Evolutionary conservation across 1,284 basidiomycete genomes (phyloP), one percentile per base, ranked within the genome.

Genomic region (Erythrobasidium hasegawianum): DNA sequence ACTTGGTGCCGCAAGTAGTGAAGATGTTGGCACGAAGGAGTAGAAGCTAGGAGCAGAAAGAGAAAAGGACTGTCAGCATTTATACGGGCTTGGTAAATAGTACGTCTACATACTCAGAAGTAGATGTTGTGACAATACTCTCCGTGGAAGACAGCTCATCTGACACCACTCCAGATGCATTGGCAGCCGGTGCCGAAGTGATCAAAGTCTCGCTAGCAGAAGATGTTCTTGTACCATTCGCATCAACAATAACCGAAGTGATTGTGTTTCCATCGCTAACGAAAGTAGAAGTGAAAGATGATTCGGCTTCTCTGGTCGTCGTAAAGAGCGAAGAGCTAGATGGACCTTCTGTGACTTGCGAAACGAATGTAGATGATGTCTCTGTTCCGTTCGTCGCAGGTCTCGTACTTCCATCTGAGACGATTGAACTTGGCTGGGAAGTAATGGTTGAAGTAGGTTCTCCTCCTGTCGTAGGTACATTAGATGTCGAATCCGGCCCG

Each of bases 11-110:
- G 55, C 55, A 16, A 65, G 62, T 11, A 65, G 55, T 22, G 62
- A 18, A 14, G 62, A 65, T 3, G 62, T 65, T 13, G 62, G 62
- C 22, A 65, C 62, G 43, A 50, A 65, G 22, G 62, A 56, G 45
- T 65, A 65, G 14, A 27, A 27, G 45, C 62, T 65, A 22, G 20
- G n/a, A n/a, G n/a, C n/a, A n/a, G 24, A 26, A 14, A 38, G 20
- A 27, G 39, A 55, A 39, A 57, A 39, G 38, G 13, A 16, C 20
- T 47, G 5, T 10, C 26, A 3, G 14, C 9, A n/a, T n/a, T n/a
- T n/a, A n/a, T n/a, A n/a, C n/a, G n/a, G n/a, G n/a, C n/a, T n/a
- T n/a, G n/a, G n/a, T n/a, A n/a, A n/a, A n/a, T n/a, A n/a, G n/a
- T n/a, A n/a, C n/a, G n/a, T n/a, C n/a, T n/a, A 56, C 54, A 8